Evolutionary conservation across 805 yeast genomes (phyloP), one percentile per base, ranked within the genome.

Genomic region (Yarrowia sp.): DNA sequence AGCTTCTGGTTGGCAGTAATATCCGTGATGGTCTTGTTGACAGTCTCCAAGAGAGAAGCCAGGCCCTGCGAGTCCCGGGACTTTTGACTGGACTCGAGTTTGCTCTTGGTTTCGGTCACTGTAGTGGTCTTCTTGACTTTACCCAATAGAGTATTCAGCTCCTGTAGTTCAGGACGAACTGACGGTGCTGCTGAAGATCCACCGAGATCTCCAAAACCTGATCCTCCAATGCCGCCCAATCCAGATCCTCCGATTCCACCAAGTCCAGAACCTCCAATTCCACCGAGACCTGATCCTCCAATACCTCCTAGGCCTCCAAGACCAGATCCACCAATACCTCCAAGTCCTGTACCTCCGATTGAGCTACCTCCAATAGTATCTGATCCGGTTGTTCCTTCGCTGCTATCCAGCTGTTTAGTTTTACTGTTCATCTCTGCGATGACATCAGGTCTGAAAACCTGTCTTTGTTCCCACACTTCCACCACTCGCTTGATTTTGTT

Each of bases 401-500:
- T 40, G 56, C 67, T 48, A 26, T 63, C 58, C 4, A 68, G 45
- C 40, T 46, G 43, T 16, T 67, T 70, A 8, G 76, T 67, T 38
- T 71, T 69, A 8, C 70, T 67, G 32, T 77, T 77, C 19, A 83
- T 75, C 11, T 73, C 74, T 15, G 71, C 58, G 63, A 81, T 72
- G 7, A 77, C 79, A 1, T 73, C 74, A 5, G 75, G 72, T 5
- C 77, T 63, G 70, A 88, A 87, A 0, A 89, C 83, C n/a, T 75
- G 76, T 65, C 93, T 79, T 73, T 86, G 86, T 48, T 82, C 81
- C 92, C 92, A 89, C n/a, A 89, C 90, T 46, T 79, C 82, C 16
- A 86, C 80, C 16, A 89, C 86, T 45, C 92, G 80, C 52, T 80
- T 83, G 11, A 87, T 82, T 68, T 86, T 85, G 58, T 82, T 83